Evolutionary conservation across 2,329 filamentous ascomycete genomes (phyloP), one percentile per base, ranked within the genome.

Genomic region (Trichophyton simii): DNA sequence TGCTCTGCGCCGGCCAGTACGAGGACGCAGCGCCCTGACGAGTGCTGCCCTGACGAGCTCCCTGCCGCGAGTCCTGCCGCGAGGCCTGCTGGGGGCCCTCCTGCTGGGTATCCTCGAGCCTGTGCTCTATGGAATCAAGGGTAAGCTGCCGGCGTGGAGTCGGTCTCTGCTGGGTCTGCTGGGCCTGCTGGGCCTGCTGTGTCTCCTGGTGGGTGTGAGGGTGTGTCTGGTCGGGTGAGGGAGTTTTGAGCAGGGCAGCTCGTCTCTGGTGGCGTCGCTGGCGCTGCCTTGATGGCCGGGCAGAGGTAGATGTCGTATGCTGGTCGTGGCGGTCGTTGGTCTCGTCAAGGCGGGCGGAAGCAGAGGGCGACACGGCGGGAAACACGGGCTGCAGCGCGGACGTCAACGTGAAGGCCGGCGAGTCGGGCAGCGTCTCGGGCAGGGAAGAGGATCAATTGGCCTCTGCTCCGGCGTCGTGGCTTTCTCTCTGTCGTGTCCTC

Each of bases 271-370:
- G 78, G 28, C 42, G 57, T 74, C 76, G 77, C 72, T 79, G 76
- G 73, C 73, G 77, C 72, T 77, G 77, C 22, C 22, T 54, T 13
- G 50, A 20, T 70, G 64, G 71, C 66, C 69, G 65, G 68, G 70
- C 15, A n/a, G 34, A 9, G n/a, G 48, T 68, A 67, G 75, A 75
- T 72, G 76, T 69, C 67, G 75, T 73, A 69, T 69, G 65, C 62
- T 70, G 74, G 71, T 80, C 78, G 80, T 82, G 70, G 77, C 76
- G 66, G 66, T 81, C 79, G 80, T 82, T 71, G 72, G 74, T 72
- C 73, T 82, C 79, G 79, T 82, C 72, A 81, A 75, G 72, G 60
- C 70, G 69, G 72, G 68, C 67, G 65, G 65, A 69, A 66, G 66
- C 67, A 69, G 68, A 69, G 68, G 68, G 72, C 75, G 77, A 77